Conservation (phyloP, 176 grass and related monocot species). For the Avena insularis region DNA sequence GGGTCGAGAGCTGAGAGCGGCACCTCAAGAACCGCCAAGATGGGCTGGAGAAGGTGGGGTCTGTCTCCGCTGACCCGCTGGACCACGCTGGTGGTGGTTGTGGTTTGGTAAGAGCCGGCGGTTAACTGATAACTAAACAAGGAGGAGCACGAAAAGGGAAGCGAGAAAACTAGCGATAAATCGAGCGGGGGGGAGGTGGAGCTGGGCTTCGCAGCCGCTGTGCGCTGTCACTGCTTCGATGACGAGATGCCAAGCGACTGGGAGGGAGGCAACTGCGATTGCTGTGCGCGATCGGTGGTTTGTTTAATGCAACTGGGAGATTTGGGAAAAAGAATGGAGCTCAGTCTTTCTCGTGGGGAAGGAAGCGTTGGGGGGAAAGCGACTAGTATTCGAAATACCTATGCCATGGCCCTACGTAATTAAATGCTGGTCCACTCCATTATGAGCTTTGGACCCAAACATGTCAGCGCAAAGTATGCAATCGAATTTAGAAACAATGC, state of each 20-base stretch:
- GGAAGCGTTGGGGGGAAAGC: not conserved
- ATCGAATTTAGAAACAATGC: too few relatives aligned
- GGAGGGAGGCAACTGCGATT: not conserved
- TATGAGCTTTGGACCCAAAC: too few relatives aligned
- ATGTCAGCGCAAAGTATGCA: too few relatives aligned
- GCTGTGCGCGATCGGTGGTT: not conserved
- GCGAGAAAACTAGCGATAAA: conserved; percentile 32
- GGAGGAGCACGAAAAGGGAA: conserved; percentile 17
- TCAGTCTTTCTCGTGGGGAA: conserved; percentile 18
- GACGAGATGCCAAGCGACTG: not conserved
- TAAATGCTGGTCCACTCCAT: too few relatives aligned
- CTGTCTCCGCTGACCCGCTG: not conserved
- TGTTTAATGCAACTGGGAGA: not conserved
- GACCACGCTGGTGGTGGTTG: not conserved
- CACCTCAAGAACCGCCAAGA: conserved; percentile 20
- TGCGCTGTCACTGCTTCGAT: conserved; percentile 30
- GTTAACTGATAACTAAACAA: conserved; percentile 38
- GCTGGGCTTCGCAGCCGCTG: conserved; percentile 27
- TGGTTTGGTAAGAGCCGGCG: conserved; percentile 22
- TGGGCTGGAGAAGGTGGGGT: not conserved
- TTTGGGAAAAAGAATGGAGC: conserved; percentile 17
- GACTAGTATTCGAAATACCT: too few relatives aligned
- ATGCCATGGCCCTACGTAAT: too few relatives aligned
- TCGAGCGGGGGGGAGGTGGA: conserved; percentile 4
- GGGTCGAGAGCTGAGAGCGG: not conserved